phyloP scores from a whole-genome alignment of 176 grass and related monocot species.

The Avena eriantha region DNA sequence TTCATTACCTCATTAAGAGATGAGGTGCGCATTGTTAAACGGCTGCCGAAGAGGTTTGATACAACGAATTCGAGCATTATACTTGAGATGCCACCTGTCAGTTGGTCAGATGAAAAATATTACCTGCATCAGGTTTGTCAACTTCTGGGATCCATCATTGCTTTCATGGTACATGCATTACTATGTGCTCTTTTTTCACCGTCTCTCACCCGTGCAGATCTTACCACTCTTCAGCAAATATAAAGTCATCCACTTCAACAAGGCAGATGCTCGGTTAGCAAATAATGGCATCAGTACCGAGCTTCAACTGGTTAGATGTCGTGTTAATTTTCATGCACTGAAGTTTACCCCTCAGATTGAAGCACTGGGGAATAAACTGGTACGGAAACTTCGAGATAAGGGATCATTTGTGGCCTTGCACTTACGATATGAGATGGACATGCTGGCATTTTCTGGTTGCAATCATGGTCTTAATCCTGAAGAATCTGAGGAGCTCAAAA shows the following conservation, averaged over 20 bases:
- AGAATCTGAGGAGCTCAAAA: slow-evolving; percentile 93
- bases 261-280: slow-evolving; percentile 91
- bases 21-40: slow-evolving; percentile 79
- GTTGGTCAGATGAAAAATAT: slow-evolving; percentile 98
- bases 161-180: slow-evolving; percentile 12
- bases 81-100: slow-evolving; percentile 79
- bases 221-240: slow-evolving; percentile 88
- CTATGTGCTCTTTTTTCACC: slow-evolving; percentile 22
- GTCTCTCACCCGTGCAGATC: slow-evolving; percentile 64
- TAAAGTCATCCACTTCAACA: slow-evolving; percentile 89
- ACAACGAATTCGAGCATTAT: slow-evolving; percentile 39
- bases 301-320: slow-evolving; percentile 89
- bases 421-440: slow-evolving; percentile 98
- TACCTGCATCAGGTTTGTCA: slow-evolving; percentile 88
- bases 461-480: slow-evolving; percentile 76
- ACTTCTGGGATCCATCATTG: slow-evolving; percentile 12
- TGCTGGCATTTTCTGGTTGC: slow-evolving; percentile 98
- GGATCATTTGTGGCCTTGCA: slow-evolving; percentile 87
- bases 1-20: slow-evolving; percentile 86
- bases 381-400: slow-evolving; percentile 59
- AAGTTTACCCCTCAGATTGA: slow-evolving; percentile 89
- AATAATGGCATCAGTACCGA: slow-evolving; percentile 75
- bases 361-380: slow-evolving; percentile 71
- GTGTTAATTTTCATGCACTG: slow-evolving; percentile 83
- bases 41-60: slow-evolving; percentile 67